Conservation (phyloP, 331 rosid genomes). For the Erythrophleum ivorense region DNA sequence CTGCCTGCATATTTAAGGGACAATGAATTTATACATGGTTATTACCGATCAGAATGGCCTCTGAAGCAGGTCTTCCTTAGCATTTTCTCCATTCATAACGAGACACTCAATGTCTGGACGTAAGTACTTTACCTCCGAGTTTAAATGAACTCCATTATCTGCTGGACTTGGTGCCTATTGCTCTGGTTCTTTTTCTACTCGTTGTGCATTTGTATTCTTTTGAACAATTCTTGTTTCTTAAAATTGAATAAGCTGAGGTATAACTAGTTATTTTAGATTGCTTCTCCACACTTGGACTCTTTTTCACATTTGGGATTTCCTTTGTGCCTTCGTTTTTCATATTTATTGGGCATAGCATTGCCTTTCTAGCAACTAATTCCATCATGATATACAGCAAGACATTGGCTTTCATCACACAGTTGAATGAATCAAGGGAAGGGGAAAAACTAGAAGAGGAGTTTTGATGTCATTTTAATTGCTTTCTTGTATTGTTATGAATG, state of each 20-base stretch:
- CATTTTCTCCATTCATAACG: conserved; percentile 69
- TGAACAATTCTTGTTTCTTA: too few species aligned
- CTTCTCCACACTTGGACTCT: neutral
- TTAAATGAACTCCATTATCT: neutral
- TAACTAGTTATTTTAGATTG: neutral
- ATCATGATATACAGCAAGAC: too few species aligned
- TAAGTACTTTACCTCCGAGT: conserved; percentile 7
- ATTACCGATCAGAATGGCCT: conserved; percentile 72
- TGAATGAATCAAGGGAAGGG: too few species aligned
- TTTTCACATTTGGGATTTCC: neutral
- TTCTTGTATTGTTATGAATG: too few species aligned
- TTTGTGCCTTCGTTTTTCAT: neutral
- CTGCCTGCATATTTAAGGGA: conserved; percentile 62
- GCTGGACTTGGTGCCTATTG: conserved; percentile 7
- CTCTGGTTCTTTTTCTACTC: neutral
- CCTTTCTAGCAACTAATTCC: too few species aligned
- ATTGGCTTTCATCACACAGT: too few species aligned
- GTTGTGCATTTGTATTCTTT: neutral
- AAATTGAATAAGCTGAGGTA: neutral
- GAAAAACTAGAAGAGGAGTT: too few species aligned
- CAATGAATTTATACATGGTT: conserved; percentile 62
- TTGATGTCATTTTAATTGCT: too few species aligned
- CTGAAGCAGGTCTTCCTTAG: conserved; percentile 65
- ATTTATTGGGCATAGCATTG: neutral
- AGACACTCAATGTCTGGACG: conserved; percentile 54